Evolutionary conservation across 768 basidiomycete genomes (phyloP).

Genomic region (Pleurotus djamor): DNA sequence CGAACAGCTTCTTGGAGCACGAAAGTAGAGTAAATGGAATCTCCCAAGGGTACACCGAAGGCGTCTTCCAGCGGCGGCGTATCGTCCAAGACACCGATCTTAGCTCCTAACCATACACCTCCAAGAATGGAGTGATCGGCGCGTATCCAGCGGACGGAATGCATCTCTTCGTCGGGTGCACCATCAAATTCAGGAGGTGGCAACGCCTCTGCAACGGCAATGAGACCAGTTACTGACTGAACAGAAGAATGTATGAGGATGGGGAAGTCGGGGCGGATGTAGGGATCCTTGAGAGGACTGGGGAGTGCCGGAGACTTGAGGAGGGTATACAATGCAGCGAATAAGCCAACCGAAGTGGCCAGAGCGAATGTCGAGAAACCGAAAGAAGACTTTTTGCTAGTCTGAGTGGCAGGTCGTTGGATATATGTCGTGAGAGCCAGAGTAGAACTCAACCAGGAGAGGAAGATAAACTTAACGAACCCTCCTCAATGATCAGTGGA

Average conservation of each 20-base stretch:
- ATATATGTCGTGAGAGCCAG: slow-evolving; percentile 1
- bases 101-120: slow-evolving; percentile 76
- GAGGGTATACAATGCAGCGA: slow-evolving; percentile 31
- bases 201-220: slow-evolving; percentile 77
- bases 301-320: slow-evolving; percentile 58
- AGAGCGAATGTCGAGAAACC: slow-evolving; percentile 14
- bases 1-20: slow-evolving; percentile 84
- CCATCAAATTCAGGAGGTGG: slow-evolving; percentile 30
- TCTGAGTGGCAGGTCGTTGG: not conserved
- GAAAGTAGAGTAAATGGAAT: slow-evolving; percentile 84
- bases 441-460: slow-evolving; percentile 11
- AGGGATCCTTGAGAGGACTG: slow-evolving; percentile 48
- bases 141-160: slow-evolving; percentile 59
- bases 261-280: slow-evolving; percentile 48
- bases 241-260: slow-evolving; percentile 68
- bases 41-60: slow-evolving; percentile 55
- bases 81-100: slow-evolving; percentile 39
- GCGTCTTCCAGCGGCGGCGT: slow-evolving; percentile 45
- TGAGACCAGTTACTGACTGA: slow-evolving; percentile 74
- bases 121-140: slow-evolving; percentile 66
- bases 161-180: slow-evolving; percentile 30
- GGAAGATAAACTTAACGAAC: slow-evolving; percentile 13
- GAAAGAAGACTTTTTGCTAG: not conserved
- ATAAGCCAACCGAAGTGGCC: slow-evolving; percentile 27
- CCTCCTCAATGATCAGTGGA: not conserved